Base-by-base conservation (phyloP, 768 basidiomycete species). In the Tylopilus subfusipes region DNA sequence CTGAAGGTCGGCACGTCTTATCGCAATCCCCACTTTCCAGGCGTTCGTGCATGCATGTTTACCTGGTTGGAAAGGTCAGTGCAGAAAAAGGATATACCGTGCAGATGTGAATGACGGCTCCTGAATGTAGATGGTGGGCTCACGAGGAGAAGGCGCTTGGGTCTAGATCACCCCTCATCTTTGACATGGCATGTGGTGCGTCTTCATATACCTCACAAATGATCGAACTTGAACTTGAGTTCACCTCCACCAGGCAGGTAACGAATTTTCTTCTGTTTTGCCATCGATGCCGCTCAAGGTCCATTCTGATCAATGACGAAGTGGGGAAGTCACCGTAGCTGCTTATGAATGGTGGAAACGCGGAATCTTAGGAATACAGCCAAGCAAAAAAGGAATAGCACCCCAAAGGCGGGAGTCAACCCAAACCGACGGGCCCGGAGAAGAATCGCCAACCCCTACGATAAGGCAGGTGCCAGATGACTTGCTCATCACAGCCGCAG, bases 11-110 rank as follows among this genome's bases (percentile, higher is more conserved):
- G 81, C n/a, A 68, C 81, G 19, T 82, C 79, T 11, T 88, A 90
- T 68, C 80, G 86, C 13, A 88, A 88, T 62, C 85, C 86, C 0
- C 86, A 88, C 69, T 86, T 82, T 57, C 84, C 82, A 2, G 85
- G 84, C 7, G 76, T 88, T 50, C 76, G 81, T 53, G 78, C 76
- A 27, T 79, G 78, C 64, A 68, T 83, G 21, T 77, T 77, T 57
- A 63, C 75, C 25, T 82, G 80, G 81, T 66, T 84, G 19, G 79
- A 78, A 64, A 76, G 72, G 82, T 78, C 52, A 53, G 67, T 57
- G 39, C 5, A 42, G 19, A 55, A 21, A 27, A 13, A n/a, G 43
- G 30, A 10, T 12, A 33, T 13, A 19, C 3, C 1, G 19, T 39
- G 38, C 24, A 19, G 31, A 45, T n/a, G 18, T 48, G 49, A 58